Conservation (phyloP, 768 basidiomycete genomes). For the Suillus brevipes region DNA sequence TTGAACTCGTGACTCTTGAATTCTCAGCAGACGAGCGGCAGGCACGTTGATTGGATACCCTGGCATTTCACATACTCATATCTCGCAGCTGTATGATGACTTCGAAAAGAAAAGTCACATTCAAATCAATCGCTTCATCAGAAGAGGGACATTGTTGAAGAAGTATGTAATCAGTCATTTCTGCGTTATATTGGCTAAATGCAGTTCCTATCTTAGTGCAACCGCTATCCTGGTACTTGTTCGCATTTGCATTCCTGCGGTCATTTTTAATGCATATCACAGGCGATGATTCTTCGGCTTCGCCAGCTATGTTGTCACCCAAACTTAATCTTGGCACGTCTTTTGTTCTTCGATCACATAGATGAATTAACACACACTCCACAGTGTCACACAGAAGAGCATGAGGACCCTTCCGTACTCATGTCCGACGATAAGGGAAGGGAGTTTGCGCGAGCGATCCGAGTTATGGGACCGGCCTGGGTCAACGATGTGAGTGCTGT, state of each 20-base stretch:
- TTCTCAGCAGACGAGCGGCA: slow-evolving; percentile 69
- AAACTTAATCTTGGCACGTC: slow-evolving; percentile 60
- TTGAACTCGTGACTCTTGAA: slow-evolving; percentile 57
- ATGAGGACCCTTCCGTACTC: slow-evolving; percentile 52
- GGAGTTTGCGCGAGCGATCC: slow-evolving; percentile 54
- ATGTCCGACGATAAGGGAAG: slow-evolving; percentile 50
- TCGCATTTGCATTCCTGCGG: slow-evolving; percentile 26
- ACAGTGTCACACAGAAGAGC: slow-evolving; percentile 44
- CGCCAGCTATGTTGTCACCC: slow-evolving; percentile 77
- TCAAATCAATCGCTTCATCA: slow-evolving; percentile 59
- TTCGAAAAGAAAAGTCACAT: slow-evolving; percentile 58
- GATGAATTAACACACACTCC: background rate
- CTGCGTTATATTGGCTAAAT: slow-evolving; percentile 5
- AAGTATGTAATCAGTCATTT: slow-evolving; percentile 47
- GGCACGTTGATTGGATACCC: slow-evolving; percentile 34
- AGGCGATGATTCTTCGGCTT: slow-evolving; percentile 75
- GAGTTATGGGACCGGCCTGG: slow-evolving; percentile 46
- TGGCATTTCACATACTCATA: background rate
- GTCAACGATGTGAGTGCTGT: slow-evolving; percentile 19
- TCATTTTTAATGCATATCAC: slow-evolving; percentile 32
- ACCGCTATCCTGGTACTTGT: slow-evolving; percentile 1
- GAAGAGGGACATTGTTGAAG: slow-evolving; percentile 65
- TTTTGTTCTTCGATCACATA: slow-evolving; percentile 3
- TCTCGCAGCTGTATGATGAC: slow-evolving; percentile 51
- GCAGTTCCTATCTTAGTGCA: background rate